Percentiles rank a stretch among this genome's conserved stretches.
These are phyloP conservation scores for Alternaria burnsii DNA, from an alignment of 2,329 filamentous ascomycete genomes.

Conservation along the genomic window DNA sequence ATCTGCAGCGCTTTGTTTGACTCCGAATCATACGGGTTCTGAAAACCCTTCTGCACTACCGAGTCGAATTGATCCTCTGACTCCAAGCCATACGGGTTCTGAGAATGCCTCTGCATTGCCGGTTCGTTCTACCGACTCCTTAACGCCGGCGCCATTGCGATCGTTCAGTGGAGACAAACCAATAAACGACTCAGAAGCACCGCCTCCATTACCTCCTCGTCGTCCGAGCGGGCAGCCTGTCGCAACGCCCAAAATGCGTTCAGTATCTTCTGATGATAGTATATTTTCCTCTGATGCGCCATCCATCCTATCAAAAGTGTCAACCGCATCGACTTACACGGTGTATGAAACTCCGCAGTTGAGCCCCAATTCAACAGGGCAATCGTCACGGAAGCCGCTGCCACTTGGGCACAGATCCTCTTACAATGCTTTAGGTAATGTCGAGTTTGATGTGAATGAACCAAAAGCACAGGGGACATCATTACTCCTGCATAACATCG, in stretches of 20 bases:
- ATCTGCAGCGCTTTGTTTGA: slow-evolving; percentile 13
- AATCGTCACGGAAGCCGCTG: slow-evolving; percentile 19
- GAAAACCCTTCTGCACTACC: neutral
- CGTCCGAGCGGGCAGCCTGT: slow-evolving; percentile 22
- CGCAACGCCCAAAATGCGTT: slow-evolving; percentile 10
- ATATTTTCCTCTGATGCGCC: slow-evolving; percentile 14
- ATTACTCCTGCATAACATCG: slow-evolving; percentile 17
- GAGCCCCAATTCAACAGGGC: slow-evolving; percentile 8
- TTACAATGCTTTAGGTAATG: slow-evolving; percentile 13
- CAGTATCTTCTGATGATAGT: slow-evolving; percentile 22
- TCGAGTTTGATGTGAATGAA: neutral
- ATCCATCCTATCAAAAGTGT: slow-evolving; percentile 21
- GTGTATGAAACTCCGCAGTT: slow-evolving; percentile 10
- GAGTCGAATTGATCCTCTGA: neutral
- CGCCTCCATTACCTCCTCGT: slow-evolving; percentile 33
- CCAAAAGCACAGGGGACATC: neutral
- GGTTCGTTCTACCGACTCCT: neutral
- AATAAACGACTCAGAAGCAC: neutral
- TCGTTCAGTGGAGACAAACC: slow-evolving; percentile 18
- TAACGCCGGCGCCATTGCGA: slow-evolving; percentile 12
- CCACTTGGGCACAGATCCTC: slow-evolving; percentile 25
- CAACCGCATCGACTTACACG: slow-evolving; percentile 30
- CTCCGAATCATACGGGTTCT: neutral
- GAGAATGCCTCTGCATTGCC: neutral
- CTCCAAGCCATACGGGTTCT: neutral